phyloP scores from a whole-genome alignment of 306 rosid species.

The Dalbergia oliveri region DNA sequence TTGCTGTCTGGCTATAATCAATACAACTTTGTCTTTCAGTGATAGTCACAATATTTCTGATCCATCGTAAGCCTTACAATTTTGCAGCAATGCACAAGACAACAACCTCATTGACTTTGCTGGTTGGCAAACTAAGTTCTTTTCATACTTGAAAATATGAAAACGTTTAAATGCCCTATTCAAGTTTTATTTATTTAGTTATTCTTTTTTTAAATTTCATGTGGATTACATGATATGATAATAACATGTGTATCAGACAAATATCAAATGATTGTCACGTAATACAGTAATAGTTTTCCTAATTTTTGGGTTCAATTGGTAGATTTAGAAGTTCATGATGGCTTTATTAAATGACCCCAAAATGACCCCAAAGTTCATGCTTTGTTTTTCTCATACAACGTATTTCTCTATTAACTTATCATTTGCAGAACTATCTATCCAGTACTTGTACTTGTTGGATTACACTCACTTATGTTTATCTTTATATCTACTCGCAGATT shows the following conservation, averaged over 20 bases:
- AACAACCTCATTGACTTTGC: neutral
- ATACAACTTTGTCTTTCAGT: neutral
- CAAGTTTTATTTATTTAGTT: neutral
- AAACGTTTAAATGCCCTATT: neutral
- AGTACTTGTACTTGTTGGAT: conserved; percentile 25
- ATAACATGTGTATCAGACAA: neutral
- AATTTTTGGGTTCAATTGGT: conserved; percentile 24
- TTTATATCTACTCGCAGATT: conserved; percentile 58
- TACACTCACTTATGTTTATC: conserved; percentile 40
- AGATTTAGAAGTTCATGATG: conserved; percentile 24
- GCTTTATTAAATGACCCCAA: conserved; percentile 25
- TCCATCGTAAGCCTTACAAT: conserved; percentile 7
- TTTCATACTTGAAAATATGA: conserved; percentile 16
- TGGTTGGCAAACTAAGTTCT: neutral
- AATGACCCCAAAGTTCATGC: conserved; percentile 25
- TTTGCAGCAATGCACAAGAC: neutral
- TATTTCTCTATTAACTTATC: conserved; percentile 11
- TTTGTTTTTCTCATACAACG: conserved; percentile 14
- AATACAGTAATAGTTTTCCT: neutral
- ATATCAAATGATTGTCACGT: conserved; percentile 14
- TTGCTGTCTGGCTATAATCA: neutral
- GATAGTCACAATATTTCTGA: neutral
- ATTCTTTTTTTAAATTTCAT: neutral
- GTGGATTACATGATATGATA: neutral
- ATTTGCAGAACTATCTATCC: conserved; percentile 9